phyloP scores from a whole-genome alignment of 805 yeast species.

The Starmerella potacharoeniae region DNA sequence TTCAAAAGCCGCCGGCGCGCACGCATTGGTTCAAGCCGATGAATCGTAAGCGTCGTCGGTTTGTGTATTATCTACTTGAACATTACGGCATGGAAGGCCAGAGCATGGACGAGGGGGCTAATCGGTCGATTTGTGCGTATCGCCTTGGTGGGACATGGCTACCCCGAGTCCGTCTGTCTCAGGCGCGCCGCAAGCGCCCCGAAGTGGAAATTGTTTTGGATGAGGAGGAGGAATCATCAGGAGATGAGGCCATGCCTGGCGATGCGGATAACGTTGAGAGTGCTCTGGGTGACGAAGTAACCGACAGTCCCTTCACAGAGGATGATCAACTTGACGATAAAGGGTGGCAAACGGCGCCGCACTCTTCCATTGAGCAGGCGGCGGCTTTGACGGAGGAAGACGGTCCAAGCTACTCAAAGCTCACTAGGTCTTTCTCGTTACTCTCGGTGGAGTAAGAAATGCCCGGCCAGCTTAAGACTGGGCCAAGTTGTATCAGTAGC shows the following conservation, averaged over 20 bases:
- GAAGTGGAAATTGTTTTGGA: not conserved
- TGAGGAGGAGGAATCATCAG: not conserved
- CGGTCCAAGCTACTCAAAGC: not conserved
- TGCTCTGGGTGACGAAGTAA: too few relatives aligned
- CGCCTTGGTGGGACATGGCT: slow-evolving; percentile 11
- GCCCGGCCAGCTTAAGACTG: not conserved
- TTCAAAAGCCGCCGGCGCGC: slow-evolving; percentile 28
- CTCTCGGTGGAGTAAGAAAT: not conserved
- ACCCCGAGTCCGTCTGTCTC: slow-evolving; percentile 7
- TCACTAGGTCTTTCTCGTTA: not conserved
- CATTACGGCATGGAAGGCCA: slow-evolving; percentile 51
- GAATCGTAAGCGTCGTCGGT: slow-evolving; percentile 56
- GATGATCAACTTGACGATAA: not conserved
- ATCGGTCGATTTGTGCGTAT: slow-evolving; percentile 31
- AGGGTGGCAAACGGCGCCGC: not conserved
- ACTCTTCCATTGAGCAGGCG: not conserved
- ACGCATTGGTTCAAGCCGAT: slow-evolving; percentile 60
- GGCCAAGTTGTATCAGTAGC: too few relatives aligned
- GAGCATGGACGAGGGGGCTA: slow-evolving; percentile 72
- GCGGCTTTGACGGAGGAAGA: not conserved
- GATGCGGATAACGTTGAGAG: too few relatives aligned
- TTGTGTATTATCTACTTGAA: slow-evolving; percentile 55
- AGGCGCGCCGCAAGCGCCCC: slow-evolving; percentile 11
- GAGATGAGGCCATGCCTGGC: too few relatives aligned
- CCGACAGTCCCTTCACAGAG: too few relatives aligned